Percentiles rank a stretch among this genome's conserved stretches.
Evolutionary conservation across 768 basidiomycete genomes (phyloP).

Genomic region (Lactifluus echinatus): DNA sequence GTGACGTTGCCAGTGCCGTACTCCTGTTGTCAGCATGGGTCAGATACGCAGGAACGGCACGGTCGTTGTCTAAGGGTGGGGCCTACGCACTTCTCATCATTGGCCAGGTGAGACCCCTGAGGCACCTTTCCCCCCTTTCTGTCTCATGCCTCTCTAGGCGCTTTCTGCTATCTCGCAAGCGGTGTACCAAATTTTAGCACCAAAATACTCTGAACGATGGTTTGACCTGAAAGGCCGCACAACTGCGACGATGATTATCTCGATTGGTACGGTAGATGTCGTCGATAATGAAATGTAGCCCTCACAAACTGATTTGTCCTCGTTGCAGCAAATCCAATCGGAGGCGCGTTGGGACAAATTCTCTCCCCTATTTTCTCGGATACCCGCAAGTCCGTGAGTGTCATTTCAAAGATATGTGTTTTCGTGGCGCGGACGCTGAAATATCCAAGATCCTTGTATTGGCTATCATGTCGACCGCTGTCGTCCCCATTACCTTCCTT

Average conservation of each 20-base stretch:
- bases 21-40: slow-evolving; percentile 66
- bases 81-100: slow-evolving; percentile 62
- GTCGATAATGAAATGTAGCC: neutral
- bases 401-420: neutral
- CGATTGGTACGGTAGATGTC: slow-evolving; percentile 33
- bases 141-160: slow-evolving; percentile 32
- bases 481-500: slow-evolving; percentile 48
- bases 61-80: slow-evolving; percentile 40
- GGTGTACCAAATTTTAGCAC: slow-evolving; percentile 67
- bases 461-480: slow-evolving; percentile 60
- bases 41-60: slow-evolving; percentile 60
- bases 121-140: neutral
- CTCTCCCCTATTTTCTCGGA: slow-evolving; percentile 50
- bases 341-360: slow-evolving; percentile 64
- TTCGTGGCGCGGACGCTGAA: neutral
- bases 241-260: slow-evolving; percentile 62
- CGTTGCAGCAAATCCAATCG: slow-evolving; percentile 58
- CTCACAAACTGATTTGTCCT: neutral
- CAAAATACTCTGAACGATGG: slow-evolving; percentile 78
- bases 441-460: slow-evolving; percentile 56
- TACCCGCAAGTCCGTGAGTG: slow-evolving; percentile 46
- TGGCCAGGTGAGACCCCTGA: slow-evolving; percentile 57
- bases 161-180: slow-evolving; percentile 61
- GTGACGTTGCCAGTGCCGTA: slow-evolving; percentile 44
- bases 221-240: slow-evolving; percentile 69